phyloP scores from a whole-genome alignment of 2,329 filamentous ascomycete genomes.

The Microdochium nivale region DNA sequence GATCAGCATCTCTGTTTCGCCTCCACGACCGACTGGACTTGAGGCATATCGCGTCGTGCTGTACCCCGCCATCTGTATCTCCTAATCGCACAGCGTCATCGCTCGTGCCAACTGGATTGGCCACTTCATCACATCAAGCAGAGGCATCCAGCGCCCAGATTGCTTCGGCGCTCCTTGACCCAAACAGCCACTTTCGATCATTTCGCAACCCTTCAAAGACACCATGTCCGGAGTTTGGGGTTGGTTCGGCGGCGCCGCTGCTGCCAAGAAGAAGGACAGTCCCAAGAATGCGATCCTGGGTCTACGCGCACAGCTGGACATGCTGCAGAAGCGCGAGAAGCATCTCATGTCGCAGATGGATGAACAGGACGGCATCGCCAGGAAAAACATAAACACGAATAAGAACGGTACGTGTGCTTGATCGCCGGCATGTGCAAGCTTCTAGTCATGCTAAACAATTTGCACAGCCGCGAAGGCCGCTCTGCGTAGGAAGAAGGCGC shows the following conservation, averaged over 20 bases:
- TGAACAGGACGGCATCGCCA: conserved; percentile 80
- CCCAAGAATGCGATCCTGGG: conserved; percentile 94
- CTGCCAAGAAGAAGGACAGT: conserved; percentile 82
- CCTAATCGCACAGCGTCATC: neutral
- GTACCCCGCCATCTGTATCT: neutral
- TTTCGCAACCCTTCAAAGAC: conserved; percentile 5
- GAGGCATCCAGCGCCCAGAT: conserved; percentile 4
- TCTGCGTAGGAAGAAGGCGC: conserved; percentile 86
- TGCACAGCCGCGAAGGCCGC: conserved; percentile 75
- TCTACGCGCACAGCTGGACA: conserved; percentile 83
- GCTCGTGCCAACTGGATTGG: neutral
- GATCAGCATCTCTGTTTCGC: neutral
- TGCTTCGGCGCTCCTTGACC: neutral
- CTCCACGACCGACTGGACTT: neutral
- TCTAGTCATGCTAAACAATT: conserved; percentile 1
- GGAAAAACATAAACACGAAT: conserved; percentile 82
- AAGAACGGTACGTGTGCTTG: conserved; percentile 65
- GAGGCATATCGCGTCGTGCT: neutral
- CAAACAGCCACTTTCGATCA: conserved; percentile 4
- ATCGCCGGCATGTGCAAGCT: neutral
- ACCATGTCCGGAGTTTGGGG: conserved; percentile 65
- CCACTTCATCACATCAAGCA: neutral
- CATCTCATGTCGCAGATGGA: conserved; percentile 88
- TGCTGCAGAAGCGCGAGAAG: conserved; percentile 94
- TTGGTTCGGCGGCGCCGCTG: conserved; percentile 83